Base-by-base conservation (phyloP, 1,284 basidiomycete genomes). In the Puccinia polysora region DNA sequence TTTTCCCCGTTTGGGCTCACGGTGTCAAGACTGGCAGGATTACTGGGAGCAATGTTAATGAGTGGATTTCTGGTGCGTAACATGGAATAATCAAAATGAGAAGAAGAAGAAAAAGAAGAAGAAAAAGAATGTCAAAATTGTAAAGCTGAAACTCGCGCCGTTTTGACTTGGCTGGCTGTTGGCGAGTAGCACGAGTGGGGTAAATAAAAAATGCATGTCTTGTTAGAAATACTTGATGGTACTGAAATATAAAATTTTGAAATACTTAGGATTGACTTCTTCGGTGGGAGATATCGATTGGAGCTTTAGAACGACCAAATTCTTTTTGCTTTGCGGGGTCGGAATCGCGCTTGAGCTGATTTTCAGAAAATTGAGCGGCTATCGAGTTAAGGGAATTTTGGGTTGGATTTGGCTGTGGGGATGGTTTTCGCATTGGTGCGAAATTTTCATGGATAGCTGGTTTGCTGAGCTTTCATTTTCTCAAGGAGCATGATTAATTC, bases 1-100 rank as follows among this genome's bases (percentile, higher is more conserved):
- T 55, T 56, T 69, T 32, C 40, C n/a, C 43, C 56, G 20, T 69
- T 28, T 34, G 67, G 67, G 15, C 18, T 45, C 30, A 69, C 55
- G 23, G 67, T 43, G 6, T 40, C 55, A 18, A 59, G 40, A 60
- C 40, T 69, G 30, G 50, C 65, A 38, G 50, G 65, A 28, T 28
- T 67, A 10, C 55, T 67, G 52, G 65, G 65, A 6, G 65, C 65
- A 2, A 67, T 67, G 65, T n/a, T 67, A 23, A 56, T 67, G 4
- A 67, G 65, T 30, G 65, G 65, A 23, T 14, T 67, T 7, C 18
- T 67, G 65, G 65, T 67, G 36, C 40, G 53, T 3, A 36, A 10
- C 38, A n/a, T 34, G 23, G 4, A 36, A n/a, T n/a, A 1, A 50
- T 50, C n/a, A 36, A 3, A 18, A 36, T 56, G 18, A 36, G n/a